phyloP scores from a whole-genome alignment of 1,284 basidiomycete genomes.

The Pulveroboletus sp. region DNA sequence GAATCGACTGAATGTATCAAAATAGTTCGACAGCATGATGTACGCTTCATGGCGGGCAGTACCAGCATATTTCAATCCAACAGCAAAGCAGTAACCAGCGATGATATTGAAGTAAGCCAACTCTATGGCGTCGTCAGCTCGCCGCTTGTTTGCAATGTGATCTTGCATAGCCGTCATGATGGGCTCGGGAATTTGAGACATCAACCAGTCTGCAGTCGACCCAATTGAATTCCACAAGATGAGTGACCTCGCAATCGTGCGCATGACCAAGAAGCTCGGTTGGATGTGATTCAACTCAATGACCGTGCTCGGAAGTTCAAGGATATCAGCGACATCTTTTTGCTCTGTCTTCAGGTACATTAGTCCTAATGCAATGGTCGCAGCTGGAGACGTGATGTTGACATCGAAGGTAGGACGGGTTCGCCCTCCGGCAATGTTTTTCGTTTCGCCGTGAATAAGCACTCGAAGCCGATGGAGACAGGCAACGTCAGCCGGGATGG shows the following conservation, averaged over 20 bases:
- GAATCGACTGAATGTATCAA: conserved; percentile 74
- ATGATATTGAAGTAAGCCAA: conserved; percentile 88
- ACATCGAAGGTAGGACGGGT: conserved; percentile 68
- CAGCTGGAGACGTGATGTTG: conserved; percentile 87
- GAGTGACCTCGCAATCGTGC: conserved; percentile 76
- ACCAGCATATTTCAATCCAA: conserved; percentile 93
- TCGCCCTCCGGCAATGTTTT: conserved; percentile 39
- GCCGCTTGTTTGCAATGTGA: conserved; percentile 47
- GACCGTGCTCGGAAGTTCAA: conserved; percentile 81
- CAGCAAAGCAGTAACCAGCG: conserved; percentile 87
- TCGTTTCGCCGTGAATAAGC: conserved; percentile 72
- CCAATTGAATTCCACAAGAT: conserved; percentile 87
- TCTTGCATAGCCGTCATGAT: conserved; percentile 62
- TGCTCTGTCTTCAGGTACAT: conserved; percentile 90
- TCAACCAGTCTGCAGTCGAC: conserved; percentile 79
- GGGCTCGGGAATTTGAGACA: conserved; percentile 70
- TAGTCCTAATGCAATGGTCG: conserved; percentile 86
- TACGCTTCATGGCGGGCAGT: conserved; percentile 89
- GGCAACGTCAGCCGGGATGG: conserved; percentile 73
- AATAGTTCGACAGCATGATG: conserved; percentile 76
- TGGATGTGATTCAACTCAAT: conserved; percentile 83
- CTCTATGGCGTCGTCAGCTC: conserved; percentile 76
- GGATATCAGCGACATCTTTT: conserved; percentile 80
- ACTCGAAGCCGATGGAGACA: conserved; percentile 67
- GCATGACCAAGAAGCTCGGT: conserved; percentile 83